Evolutionary conservation across 2,329 filamentous ascomycete genomes (phyloP).

Genomic region (Botrytis elliptica): DNA sequence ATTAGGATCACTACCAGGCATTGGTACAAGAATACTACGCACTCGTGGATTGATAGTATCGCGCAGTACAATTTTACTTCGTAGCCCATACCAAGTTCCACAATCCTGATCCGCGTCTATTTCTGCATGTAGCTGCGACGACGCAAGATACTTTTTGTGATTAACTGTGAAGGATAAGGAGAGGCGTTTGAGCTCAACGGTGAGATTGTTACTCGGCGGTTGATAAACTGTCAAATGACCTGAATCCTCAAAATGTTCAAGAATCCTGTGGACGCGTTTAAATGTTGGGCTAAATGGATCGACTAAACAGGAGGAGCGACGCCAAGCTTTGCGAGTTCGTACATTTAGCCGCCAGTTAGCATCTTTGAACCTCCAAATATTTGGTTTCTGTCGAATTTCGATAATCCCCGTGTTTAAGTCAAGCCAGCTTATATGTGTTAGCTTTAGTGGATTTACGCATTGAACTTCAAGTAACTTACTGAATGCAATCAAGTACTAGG

Average conservation of each 20-base stretch:
- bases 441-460: background rate
- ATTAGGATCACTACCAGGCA: conserved; percentile 40
- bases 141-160: conserved; percentile 44
- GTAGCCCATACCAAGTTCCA: conserved; percentile 59
- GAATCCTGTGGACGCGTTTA: conserved; percentile 44
- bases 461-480: conserved; percentile 36
- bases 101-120: conserved; percentile 58
- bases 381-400: conserved; percentile 50
- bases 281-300: conserved; percentile 49
- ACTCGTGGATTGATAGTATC: conserved; percentile 42
- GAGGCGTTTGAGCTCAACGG: conserved; percentile 51
- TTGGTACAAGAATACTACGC: conserved; percentile 54
- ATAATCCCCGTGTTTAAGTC: conserved; percentile 47
- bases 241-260: conserved; percentile 50
- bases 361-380: conserved; percentile 43
- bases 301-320: conserved; percentile 43
- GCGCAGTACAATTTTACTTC: conserved; percentile 56
- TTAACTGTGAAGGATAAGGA: conserved; percentile 56
- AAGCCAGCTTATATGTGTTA: conserved; percentile 46
- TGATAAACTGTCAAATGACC: conserved; percentile 49
- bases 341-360: conserved; percentile 46
- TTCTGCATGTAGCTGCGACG: conserved; percentile 48
- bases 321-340: conserved; percentile 31
- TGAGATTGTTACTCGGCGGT: conserved; percentile 39
- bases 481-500: conserved; percentile 51